These are phyloP conservation scores for Aspergillus fijiensis DNA, from an alignment of 2,329 filamentous ascomycete species.

Conservation along the genomic window DNA sequence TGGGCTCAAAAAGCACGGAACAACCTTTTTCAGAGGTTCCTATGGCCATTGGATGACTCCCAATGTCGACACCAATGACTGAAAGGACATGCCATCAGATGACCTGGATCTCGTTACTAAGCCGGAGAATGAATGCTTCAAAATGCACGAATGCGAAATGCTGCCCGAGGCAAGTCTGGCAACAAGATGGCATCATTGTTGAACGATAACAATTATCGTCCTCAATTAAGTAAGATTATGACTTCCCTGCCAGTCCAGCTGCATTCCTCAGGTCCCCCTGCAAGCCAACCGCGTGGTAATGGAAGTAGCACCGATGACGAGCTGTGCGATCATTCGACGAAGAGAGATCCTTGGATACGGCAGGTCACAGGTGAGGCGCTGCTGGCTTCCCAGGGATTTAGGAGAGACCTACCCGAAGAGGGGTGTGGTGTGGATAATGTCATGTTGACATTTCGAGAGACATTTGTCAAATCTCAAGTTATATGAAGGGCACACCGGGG, in stretches of 20 bases:
- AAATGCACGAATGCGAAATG: background rate
- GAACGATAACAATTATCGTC: conserved; percentile 4
- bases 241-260: background rate
- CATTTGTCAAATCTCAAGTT: background rate
- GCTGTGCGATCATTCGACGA: background rate
- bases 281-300: conserved; percentile 6
- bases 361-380: conserved; percentile 4
- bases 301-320: background rate
- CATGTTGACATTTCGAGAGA: background rate
- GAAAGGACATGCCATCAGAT: background rate
- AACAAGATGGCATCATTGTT: conserved; percentile 5
- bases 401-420: background rate
- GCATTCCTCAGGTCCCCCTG: conserved; percentile 5
- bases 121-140: background rate
- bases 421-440: background rate
- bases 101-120: background rate
- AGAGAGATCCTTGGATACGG: background rate
- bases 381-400: background rate
- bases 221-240: background rate
- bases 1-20: background rate
- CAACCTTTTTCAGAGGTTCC: background rate
- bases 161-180: background rate
- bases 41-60: background rate
- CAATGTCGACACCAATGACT: background rate
- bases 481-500: background rate